Evolutionary conservation across 2,329 filamentous ascomycete genomes (phyloP).

Genomic region (Botryotinia calthae): DNA sequence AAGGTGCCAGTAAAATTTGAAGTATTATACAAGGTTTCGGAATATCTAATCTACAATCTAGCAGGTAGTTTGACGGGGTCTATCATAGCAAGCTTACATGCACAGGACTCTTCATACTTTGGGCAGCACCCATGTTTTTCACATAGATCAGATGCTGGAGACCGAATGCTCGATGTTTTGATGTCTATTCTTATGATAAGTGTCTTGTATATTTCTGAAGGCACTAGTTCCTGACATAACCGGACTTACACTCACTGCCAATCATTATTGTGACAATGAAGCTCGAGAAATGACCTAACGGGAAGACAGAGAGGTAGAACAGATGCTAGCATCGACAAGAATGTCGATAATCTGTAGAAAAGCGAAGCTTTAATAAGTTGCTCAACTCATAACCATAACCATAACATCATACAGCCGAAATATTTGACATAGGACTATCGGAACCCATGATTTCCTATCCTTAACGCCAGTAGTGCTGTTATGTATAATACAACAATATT

Average conservation of each 20-base stretch:
- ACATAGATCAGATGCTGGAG: not conserved
- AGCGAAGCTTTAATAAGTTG: not conserved
- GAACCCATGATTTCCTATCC: constrained; percentile 17
- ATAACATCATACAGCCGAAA: not conserved
- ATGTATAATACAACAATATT: constrained; percentile 28
- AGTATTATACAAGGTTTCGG: not conserved
- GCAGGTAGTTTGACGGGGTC: not conserved
- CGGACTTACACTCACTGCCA: not conserved
- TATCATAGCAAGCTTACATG: not conserved
- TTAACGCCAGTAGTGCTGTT: constrained; percentile 31
- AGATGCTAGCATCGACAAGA: not conserved
- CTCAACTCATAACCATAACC: not conserved
- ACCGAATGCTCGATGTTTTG: not conserved
- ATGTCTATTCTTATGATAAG: not conserved
- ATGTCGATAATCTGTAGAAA: not conserved
- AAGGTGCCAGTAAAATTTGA: not conserved
- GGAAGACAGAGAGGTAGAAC: not conserved
- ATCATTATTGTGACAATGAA: not conserved
- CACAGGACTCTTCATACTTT: not conserved
- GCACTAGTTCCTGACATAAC: not conserved
- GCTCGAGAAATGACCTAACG: not conserved
- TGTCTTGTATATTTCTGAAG: not conserved
- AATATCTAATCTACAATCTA: not conserved
- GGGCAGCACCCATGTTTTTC: not conserved
- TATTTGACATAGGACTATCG: constrained; percentile 12